phyloP scores from a whole-genome alignment of 2,329 filamentous ascomycete genomes.

The Fonsecaea erecta region DNA sequence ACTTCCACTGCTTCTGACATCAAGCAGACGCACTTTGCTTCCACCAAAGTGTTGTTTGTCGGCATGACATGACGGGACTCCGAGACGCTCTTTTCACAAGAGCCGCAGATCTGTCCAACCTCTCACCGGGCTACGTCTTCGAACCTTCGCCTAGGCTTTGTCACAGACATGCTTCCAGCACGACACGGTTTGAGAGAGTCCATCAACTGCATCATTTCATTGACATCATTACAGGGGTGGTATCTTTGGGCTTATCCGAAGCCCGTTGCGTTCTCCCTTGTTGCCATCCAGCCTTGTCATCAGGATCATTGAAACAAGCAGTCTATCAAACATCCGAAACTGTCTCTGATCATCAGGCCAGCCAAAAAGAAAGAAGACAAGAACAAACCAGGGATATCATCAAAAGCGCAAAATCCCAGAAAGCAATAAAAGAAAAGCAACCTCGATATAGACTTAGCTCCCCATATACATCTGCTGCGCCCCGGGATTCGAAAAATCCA shows the following conservation, averaged over 20 bases:
- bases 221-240: slow-evolving; percentile 18
- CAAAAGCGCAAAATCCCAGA: neutral
- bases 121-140: neutral
- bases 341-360: neutral
- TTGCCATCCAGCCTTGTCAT: slow-evolving; percentile 4
- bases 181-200: neutral
- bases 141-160: too few relatives aligned
- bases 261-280: neutral
- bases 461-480: slow-evolving; percentile 30
- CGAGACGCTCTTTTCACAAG: neutral
- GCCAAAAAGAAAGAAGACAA: slow-evolving; percentile 4
- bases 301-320: slow-evolving; percentile 12
- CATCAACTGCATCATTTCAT: slow-evolving; percentile 11
- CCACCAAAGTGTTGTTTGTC: neutral
- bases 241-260: slow-evolving; percentile 19
- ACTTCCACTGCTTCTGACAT: neutral
- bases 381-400: slow-evolving; percentile 2
- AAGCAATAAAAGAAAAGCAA: slow-evolving; percentile 10
- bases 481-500: slow-evolving; percentile 30
- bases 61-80: neutral
- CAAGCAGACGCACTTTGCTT: neutral
- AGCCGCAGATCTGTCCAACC: neutral
- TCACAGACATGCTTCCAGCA: neutral
- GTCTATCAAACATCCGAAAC: slow-evolving; percentile 10
- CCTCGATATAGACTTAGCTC: slow-evolving; percentile 8